Conservation (phyloP, 164 flowering plant genomes). For the Houttuynia cordata region DNA sequence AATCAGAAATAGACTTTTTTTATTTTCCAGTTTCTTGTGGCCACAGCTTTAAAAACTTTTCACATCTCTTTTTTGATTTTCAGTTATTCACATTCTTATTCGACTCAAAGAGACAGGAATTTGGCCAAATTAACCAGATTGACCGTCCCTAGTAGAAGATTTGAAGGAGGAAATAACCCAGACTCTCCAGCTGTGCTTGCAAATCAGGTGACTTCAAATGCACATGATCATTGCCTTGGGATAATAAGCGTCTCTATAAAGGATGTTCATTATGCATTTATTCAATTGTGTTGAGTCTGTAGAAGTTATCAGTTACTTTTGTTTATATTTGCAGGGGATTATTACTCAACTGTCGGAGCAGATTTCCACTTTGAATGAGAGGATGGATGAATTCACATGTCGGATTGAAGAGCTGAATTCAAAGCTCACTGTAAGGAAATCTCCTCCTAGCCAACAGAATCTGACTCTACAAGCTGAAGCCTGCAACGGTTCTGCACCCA, state of each 20-base stretch:
- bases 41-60: not conserved
- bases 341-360: slow-evolving; percentile 80
- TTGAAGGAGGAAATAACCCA: slow-evolving; percentile 28
- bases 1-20: too few relatives aligned
- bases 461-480: slow-evolving; percentile 46
- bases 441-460: slow-evolving; percentile 53
- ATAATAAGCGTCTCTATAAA: too few relatives aligned
- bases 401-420: slow-evolving; percentile 77
- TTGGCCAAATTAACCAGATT: slow-evolving; percentile 36
- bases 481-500: slow-evolving; percentile 73
- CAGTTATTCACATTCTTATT: slow-evolving; percentile 70
- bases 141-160: slow-evolving; percentile 24
- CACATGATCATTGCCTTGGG: not conserved
- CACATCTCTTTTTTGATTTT: not conserved
- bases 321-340: slow-evolving; percentile 38
- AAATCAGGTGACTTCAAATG: slow-evolving; percentile 35
- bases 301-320: not conserved
- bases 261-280: too few relatives aligned
- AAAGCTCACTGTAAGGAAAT: slow-evolving; percentile 34
- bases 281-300: not conserved
- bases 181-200: slow-evolving; percentile 31
- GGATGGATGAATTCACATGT: slow-evolving; percentile 85
- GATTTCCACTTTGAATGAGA: slow-evolving; percentile 69
- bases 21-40: not conserved
- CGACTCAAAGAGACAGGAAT: slow-evolving; percentile 61